A percentile compares a stretch with the other conserved stretches of the same genome.
These are phyloP conservation scores for Elaeagnus macrophylla DNA, from an alignment of 306 rosid genomes.

Conservation along the genomic window DNA sequence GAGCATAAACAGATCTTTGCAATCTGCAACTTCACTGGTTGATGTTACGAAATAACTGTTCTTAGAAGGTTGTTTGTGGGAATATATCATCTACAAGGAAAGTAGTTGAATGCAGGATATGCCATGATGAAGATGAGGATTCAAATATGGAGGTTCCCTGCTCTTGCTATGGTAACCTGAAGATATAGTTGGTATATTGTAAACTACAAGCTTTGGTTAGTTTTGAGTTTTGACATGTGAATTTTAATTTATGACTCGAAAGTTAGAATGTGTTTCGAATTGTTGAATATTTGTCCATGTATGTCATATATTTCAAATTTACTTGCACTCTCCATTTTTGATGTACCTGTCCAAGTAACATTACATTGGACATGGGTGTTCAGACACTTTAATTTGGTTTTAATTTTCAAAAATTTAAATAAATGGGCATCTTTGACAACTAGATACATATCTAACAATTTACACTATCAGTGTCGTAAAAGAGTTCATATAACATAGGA, in stretches of 20 bases:
- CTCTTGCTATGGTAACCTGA: slow-evolving; percentile 90
- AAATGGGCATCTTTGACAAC: too few relatives aligned
- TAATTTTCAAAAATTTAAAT: too few relatives aligned
- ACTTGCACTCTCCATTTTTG: background rate
- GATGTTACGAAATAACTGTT: slow-evolving; percentile 25
- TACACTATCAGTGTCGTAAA: too few relatives aligned
- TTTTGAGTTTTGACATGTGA: slow-evolving; percentile 12
- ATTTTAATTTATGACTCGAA: slow-evolving; percentile 2
- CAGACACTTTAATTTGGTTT: too few relatives aligned
- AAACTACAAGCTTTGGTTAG: background rate
- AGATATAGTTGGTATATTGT: slow-evolving; percentile 34
- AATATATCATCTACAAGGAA: slow-evolving; percentile 35
- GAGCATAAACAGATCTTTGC: slow-evolving; percentile 53
- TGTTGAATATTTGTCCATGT: background rate
- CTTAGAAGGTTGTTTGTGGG: slow-evolving; percentile 29
- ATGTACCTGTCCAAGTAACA: background rate
- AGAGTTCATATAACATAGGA: too few relatives aligned
- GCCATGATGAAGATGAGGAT: slow-evolving; percentile 92
- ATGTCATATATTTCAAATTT: too few relatives aligned
- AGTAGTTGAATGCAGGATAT: slow-evolving; percentile 79
- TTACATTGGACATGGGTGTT: too few relatives aligned
- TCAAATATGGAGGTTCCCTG: slow-evolving; percentile 94
- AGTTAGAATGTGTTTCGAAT: slow-evolving; percentile 3
- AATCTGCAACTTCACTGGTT: slow-evolving; percentile 45
- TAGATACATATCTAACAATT: too few relatives aligned